Base-by-base conservation (phyloP, 1,284 basidiomycete genomes). In the Athelia psychrophila region DNA sequence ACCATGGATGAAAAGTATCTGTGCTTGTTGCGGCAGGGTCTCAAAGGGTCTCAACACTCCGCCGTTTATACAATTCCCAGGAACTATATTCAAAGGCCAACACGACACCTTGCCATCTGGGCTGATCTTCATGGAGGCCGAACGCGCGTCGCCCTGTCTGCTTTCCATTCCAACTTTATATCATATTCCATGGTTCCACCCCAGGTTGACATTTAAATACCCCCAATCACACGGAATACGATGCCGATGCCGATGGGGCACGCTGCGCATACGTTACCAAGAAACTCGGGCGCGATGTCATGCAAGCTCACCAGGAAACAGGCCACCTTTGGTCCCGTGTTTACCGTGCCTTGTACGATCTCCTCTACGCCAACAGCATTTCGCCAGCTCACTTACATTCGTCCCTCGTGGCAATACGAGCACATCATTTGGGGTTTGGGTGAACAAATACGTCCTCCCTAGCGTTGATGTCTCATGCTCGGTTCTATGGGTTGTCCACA, bases 161-260 rank as follows among this genome's bases (percentile, higher is more conserved):
- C n/a, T n/a, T n/a, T n/a, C n/a, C n/a, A n/a, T n/a, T n/a, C n/a
- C n/a, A n/a, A n/a, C n/a, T n/a, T n/a, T n/a, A n/a, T n/a, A n/a
- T n/a, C n/a, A n/a, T n/a, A n/a, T n/a, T n/a, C n/a, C n/a, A n/a
- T n/a, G n/a, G n/a, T n/a, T n/a, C n/a, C n/a, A n/a, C n/a, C n/a
- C n/a, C n/a, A n/a, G n/a, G n/a, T n/a, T n/a, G n/a, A n/a, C n/a
- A n/a, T n/a, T n/a, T n/a, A n/a, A n/a, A n/a, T n/a, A n/a, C n/a
- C n/a, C n/a, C n/a, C n/a, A n/a, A n/a, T n/a, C n/a, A n/a, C n/a
- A n/a, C n/a, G n/a, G n/a, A n/a, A n/a, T n/a, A n/a, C n/a, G n/a
- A n/a, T n/a, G n/a, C n/a, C n/a, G 96, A 32, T 99, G 97, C 67
- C 97, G 97, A 48, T 99, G 96, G 97, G 97, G 96, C 27, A 98